Conservation (phyloP, 352 stramenopile species). For the Pythium diclinum region DNA sequence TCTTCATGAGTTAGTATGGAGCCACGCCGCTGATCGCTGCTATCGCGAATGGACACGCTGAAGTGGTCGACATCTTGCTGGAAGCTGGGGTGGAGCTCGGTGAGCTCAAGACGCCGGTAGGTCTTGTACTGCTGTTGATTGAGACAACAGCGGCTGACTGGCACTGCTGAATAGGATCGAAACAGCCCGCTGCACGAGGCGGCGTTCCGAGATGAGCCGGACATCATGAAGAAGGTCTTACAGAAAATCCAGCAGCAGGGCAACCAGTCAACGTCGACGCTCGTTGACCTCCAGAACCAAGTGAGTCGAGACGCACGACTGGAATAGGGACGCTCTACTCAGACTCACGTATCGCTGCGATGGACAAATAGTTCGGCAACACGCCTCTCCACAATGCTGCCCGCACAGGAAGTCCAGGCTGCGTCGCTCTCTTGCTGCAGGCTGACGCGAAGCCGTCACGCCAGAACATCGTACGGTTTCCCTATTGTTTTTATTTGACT, state of each 20-base stretch:
- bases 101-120: conserved; percentile 65
- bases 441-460: conserved; percentile 41
- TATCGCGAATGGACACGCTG: conserved; percentile 56
- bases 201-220: conserved; percentile 45
- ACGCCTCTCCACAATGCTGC: conserved; percentile 73
- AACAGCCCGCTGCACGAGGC: conserved; percentile 78
- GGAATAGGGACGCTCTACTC: background rate
- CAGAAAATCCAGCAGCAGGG: conserved; percentile 46
- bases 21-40: conserved; percentile 66
- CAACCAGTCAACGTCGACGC: conserved; percentile 31
- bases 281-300: conserved; percentile 64
- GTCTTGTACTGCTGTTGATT: background rate
- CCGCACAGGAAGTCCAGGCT: conserved; percentile 43
- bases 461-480: conserved; percentile 50
- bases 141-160: background rate
- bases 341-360: background rate
- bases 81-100: conserved; percentile 57
- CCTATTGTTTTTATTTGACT: background rate
- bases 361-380: conserved; percentile 63
- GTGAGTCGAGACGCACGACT: conserved; percentile 16
- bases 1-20: conserved; percentile 44
- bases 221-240: conserved; percentile 52
- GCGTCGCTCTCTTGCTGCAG: conserved; percentile 50
- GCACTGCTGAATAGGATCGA: conserved; percentile 41
- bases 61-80: conserved; percentile 54